Evolutionary conservation across 1,284 basidiomycete species (phyloP), one percentile per base, ranked within the genome.

Genomic region (Pterulicium gracile): DNA sequence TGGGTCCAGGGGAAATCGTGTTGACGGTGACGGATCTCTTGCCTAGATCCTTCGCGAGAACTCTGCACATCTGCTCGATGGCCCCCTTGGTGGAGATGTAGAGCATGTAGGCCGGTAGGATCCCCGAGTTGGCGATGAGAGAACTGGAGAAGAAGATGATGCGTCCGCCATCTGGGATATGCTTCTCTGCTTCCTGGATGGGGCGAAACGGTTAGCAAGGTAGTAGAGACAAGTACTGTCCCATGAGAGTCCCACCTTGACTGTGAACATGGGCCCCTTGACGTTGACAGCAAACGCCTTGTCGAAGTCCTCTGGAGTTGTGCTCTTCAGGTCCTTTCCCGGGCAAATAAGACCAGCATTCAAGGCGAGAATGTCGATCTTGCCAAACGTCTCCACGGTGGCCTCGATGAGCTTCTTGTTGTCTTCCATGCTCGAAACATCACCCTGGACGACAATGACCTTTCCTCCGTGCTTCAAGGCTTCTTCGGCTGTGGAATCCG

Each of bases 81-180:
- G 76, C 75, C 36, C 72, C 77, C 57, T 81, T 79, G 2, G 72
- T 67, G 14, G 71, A 68, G 44, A 68, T 63, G 56, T 77, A 79
- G 45, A 70, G 61, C 18, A 79, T 64, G 12, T 67, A 65, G 48
- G 70, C 70, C 1, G 77, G 68, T 1, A 65, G 57, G 20, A 77
- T 59, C 56, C 61, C 58, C 1, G 70, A 65, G 4, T 67, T 62
- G 12, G 52, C 55, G 3, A 73, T 72, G 46, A 79, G 57, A 44
- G 69, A 70, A 3, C 69, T 68, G 0, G 75, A 77, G 57, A 78
- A 68, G 58, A 78, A 75, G 45, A 79, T 68, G 45, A 79, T 66
- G 3, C 74, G 66, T 2, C 73, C 68, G 10, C 74, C 75, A 58
- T 64, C 63, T 65, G 45, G 36, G 15, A 39, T 39, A 18, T 39